A percentile compares a stretch with the other conserved stretches of the same genome.
These are phyloP conservation scores for Dalechampia spathulata DNA, from an alignment of 441 rosid species.

Conservation along the genomic window DNA sequence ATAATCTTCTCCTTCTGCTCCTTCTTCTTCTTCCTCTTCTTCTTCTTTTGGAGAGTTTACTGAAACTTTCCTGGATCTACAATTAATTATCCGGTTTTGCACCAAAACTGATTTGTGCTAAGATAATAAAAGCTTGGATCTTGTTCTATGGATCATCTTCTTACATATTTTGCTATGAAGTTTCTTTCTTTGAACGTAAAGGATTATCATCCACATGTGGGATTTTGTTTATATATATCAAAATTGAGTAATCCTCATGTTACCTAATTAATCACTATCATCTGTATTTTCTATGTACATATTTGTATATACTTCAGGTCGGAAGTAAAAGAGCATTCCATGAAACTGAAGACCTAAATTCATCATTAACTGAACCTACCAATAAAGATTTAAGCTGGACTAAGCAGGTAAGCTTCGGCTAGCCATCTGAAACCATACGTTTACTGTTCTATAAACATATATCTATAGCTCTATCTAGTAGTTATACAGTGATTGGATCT, in stretches of 20 bases:
- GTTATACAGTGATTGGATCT: neutral
- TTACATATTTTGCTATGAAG: neutral
- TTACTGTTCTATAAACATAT: neutral
- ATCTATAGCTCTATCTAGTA: neutral
- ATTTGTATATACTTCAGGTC: slow-evolving; percentile 29
- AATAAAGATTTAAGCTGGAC: slow-evolving; percentile 13
- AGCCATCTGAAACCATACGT: too few relatives aligned
- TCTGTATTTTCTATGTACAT: neutral
- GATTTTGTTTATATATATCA: neutral
- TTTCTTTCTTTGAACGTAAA: neutral
- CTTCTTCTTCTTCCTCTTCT: neutral
- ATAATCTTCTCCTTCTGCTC: neutral
- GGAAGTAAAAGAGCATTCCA: slow-evolving; percentile 27
- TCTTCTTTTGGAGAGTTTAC: neutral
- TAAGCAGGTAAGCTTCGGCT: slow-evolving; percentile 37
- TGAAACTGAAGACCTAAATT: slow-evolving; percentile 19
- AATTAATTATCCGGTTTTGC: neutral
- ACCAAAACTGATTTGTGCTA: neutral
- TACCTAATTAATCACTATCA: neutral
- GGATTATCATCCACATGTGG: neutral
- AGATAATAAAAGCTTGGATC: neutral
- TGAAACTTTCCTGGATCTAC: neutral
- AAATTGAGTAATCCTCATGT: neutral
- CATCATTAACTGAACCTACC: slow-evolving; percentile 22
- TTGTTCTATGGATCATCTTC: neutral